Conservation (phyloP, 139 green algal species). For the Chlorokybus atmophyticus region DNA sequence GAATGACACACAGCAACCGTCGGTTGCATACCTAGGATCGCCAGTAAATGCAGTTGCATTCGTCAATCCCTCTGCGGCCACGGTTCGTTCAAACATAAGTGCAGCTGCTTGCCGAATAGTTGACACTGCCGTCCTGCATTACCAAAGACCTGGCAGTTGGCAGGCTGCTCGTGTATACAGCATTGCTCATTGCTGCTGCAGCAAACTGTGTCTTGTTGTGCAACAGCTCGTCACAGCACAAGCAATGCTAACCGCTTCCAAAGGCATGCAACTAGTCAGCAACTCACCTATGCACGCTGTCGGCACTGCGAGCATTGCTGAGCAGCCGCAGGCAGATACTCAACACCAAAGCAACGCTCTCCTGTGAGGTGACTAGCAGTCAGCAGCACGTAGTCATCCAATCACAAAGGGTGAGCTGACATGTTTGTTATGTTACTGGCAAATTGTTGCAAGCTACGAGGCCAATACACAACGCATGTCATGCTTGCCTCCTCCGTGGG, state of each 20-base stretch:
- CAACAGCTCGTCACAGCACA: neutral
- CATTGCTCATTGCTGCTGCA: neutral
- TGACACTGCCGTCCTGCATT: conserved; percentile 21
- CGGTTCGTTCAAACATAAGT: conserved; percentile 26
- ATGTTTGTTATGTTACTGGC: no score
- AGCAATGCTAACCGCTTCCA: neutral
- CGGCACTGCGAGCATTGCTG: neutral
- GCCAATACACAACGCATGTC: neutral
- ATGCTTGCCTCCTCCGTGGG: conserved; percentile 31
- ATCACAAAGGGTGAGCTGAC: no score
- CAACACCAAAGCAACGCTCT: conserved; percentile 14
- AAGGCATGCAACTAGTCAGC: neutral
- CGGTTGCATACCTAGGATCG: no score
- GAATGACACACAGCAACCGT: no score
- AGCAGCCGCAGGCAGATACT: conserved; percentile 21
- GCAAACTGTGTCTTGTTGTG: neutral
- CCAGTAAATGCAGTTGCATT: no score
- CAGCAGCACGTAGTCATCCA: neutral
- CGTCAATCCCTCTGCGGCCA: conserved; percentile 14
- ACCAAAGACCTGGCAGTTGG: neutral
- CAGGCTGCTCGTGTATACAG: neutral
- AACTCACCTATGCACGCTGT: neutral
- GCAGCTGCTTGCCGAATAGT: conserved; percentile 28
- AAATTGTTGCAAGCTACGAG: neutral
- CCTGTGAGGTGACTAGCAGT: conserved; percentile 1